Conservation (phyloP, 805 yeast species). For the Metschnikowia drakensbergensis region DNA sequence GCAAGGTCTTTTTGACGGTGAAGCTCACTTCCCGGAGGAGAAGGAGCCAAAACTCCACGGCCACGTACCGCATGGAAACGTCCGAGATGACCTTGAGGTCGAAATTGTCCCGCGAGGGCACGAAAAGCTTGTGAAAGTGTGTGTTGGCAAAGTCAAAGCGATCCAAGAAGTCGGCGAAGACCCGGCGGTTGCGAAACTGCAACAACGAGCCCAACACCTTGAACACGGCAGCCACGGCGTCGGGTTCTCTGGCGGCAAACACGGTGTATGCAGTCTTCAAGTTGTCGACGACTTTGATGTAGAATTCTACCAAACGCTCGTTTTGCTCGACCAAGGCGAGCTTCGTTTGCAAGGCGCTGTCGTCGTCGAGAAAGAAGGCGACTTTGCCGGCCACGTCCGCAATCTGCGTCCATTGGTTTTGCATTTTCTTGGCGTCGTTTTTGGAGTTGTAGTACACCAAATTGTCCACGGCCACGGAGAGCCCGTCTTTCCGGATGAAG, state of each 20-base stretch:
- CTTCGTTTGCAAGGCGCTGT: slow-evolving; percentile 11
- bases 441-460: slow-evolving; percentile 44
- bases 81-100: slow-evolving; percentile 30
- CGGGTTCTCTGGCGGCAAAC: slow-evolving; percentile 53
- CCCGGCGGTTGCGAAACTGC: slow-evolving; percentile 44
- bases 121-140: slow-evolving; percentile 53
- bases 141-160: slow-evolving; percentile 65
- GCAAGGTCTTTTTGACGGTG: slow-evolving; percentile 60
- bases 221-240: slow-evolving; percentile 60
- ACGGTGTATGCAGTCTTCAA: slow-evolving; percentile 66
- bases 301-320: slow-evolving; percentile 31
- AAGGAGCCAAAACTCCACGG: slow-evolving; percentile 58
- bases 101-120: slow-evolving; percentile 46
- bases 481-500: slow-evolving; percentile 27
- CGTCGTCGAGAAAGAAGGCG: slow-evolving; percentile 18
- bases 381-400: slow-evolving; percentile 34
- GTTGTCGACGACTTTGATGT: slow-evolving; percentile 50
- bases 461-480: slow-evolving; percentile 31
- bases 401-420: slow-evolving; percentile 25
- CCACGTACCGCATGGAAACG: slow-evolving; percentile 52
- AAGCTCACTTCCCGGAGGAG: slow-evolving; percentile 45
- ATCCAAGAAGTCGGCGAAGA: slow-evolving; percentile 56
- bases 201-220: slow-evolving; percentile 52
- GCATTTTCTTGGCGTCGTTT: slow-evolving; percentile 50
- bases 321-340: slow-evolving; percentile 17